Evolutionary conservation across 2,329 filamentous ascomycete genomes (phyloP).

Genomic region (Teratosphaeria pseudoeucalypti): DNA sequence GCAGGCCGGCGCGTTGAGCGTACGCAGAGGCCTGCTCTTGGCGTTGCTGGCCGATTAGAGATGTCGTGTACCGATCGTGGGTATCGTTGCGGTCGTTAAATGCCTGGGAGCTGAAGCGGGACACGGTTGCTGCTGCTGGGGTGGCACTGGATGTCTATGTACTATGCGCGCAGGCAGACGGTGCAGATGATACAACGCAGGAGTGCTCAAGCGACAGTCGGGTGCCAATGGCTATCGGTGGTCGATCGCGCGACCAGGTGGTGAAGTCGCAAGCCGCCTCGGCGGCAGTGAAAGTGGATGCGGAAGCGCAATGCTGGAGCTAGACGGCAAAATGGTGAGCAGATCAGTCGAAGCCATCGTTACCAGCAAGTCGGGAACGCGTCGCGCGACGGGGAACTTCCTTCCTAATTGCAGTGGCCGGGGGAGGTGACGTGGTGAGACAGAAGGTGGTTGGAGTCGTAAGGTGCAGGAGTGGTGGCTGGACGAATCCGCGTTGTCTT

Average conservation of each 20-base stretch:
- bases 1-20: conserved; percentile 17
- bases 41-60: conserved; percentile 37
- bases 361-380: not conserved
- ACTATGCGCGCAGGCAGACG: not conserved
- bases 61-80: conserved; percentile 45
- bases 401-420: not conserved
- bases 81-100: conserved; percentile 45
- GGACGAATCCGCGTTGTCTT: not conserved
- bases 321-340: conserved; percentile 1
- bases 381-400: not conserved
- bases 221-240: conserved; percentile 6
- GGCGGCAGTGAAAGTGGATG: conserved; percentile 1
- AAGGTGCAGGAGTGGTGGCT: not conserved
- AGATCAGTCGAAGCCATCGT: conserved; percentile 1
- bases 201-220: conserved; percentile 1
- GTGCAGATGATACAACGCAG: not conserved
- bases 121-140: conserved; percentile 28
- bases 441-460: not conserved
- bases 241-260: not conserved
- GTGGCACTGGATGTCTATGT: not conserved
- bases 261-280: not conserved
- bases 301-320: conserved; percentile 1
- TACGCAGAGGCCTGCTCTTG: conserved; percentile 33
- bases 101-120: conserved; percentile 29
- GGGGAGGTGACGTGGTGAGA: not conserved